Evolutionary conservation across 805 yeast species (phyloP).

Genomic region (Candida nonsorbophila): DNA sequence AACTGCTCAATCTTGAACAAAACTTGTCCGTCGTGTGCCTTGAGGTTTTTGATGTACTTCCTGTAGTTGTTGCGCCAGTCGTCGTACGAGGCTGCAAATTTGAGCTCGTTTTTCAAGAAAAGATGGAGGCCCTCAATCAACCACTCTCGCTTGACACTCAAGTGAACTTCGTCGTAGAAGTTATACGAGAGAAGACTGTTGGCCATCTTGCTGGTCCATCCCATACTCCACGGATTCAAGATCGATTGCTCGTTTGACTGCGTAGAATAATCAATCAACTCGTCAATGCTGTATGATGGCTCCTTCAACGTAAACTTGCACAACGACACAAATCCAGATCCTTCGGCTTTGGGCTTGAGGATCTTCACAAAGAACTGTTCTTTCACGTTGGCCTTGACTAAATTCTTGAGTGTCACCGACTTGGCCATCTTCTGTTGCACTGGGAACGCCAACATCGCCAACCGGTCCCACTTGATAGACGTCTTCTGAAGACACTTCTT

Average conservation of each 20-base stretch:
- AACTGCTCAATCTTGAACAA: conserved; percentile 35
- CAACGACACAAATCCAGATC: conserved; percentile 28
- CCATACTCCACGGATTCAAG: conserved; percentile 29
- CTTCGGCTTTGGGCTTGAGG: conserved; percentile 30
- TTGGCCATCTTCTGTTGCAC: conserved; percentile 12
- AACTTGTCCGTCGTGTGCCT: conserved; percentile 25
- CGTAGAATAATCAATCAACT: conserved; percentile 14
- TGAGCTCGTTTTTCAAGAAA: conserved; percentile 20
- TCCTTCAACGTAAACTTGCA: conserved; percentile 23
- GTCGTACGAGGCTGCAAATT: conserved; percentile 22
- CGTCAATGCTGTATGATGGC: conserved; percentile 32
- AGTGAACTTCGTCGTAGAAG: conserved; percentile 27
- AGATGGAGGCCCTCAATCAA: conserved; percentile 25
- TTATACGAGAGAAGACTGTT: conserved; percentile 25
- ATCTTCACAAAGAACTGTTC: conserved; percentile 30
- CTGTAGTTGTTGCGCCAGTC: conserved; percentile 37
- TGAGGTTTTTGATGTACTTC: conserved; percentile 18
- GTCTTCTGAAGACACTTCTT: conserved; percentile 29
- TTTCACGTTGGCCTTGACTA: conserved; percentile 21
- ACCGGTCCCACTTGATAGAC: conserved; percentile 18
- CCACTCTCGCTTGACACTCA: conserved; percentile 25
- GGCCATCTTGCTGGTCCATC: conserved; percentile 28
- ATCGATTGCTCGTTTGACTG: conserved; percentile 11
- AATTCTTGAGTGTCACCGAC: conserved; percentile 10
- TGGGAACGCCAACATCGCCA: conserved; percentile 27